phyloP scores from a whole-genome alignment of 2,329 filamentous ascomycete genomes.

The Lanzia echinophila region DNA sequence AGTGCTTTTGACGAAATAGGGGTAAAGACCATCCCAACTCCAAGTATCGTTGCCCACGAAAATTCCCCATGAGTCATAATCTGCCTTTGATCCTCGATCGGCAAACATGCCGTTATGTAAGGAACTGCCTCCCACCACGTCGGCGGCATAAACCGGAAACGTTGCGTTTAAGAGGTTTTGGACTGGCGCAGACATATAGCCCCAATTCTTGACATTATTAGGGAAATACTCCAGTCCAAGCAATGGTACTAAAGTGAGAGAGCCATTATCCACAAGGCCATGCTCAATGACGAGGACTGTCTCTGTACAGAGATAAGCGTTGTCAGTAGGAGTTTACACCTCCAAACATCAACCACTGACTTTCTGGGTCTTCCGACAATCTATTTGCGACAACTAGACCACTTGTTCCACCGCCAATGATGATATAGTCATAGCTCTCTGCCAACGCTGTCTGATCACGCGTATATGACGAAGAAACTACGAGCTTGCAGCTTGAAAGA shows the following conservation, averaged over 20 bases:
- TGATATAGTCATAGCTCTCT: constrained; percentile 6
- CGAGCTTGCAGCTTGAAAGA: background rate
- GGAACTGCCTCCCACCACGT: constrained; percentile 33
- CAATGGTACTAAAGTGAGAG: constrained; percentile 1
- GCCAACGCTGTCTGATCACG: background rate
- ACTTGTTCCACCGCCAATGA: constrained; percentile 2
- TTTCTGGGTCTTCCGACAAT: constrained; percentile 32
- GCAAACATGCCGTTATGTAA: constrained; percentile 35
- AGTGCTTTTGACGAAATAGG: constrained; percentile 34
- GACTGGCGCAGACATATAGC: background rate
- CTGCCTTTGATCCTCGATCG: constrained; percentile 15
- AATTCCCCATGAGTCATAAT: constrained; percentile 35
- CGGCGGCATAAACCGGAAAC: constrained; percentile 9
- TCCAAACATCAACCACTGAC: constrained; percentile 1
- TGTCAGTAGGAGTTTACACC: background rate
- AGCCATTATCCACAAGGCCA: constrained; percentile 1
- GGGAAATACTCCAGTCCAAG: constrained; percentile 2
- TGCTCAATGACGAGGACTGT: constrained; percentile 1
- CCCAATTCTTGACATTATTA: constrained; percentile 5
- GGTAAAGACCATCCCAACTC: constrained; percentile 33
- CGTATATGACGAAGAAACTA: background rate
- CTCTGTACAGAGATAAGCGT: background rate
- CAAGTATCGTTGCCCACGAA: constrained; percentile 32
- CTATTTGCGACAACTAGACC: constrained; percentile 32
- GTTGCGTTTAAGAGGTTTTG: background rate